phyloP scores from a whole-genome alignment of 108 stramenopile species.

The Cyclotella kingstonii region DNA sequence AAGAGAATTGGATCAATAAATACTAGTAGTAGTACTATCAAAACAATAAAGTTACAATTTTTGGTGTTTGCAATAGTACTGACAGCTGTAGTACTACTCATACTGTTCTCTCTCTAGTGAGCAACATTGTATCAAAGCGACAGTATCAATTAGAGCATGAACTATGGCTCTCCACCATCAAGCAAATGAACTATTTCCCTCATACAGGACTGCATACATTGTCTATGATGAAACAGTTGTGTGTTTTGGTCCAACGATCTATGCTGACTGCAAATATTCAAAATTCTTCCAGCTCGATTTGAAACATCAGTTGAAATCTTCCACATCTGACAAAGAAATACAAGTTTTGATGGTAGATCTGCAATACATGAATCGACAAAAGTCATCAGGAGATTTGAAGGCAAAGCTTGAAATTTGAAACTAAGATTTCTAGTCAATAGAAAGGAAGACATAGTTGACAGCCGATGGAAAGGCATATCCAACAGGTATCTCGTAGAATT shows the following conservation, averaged over 20 bases:
- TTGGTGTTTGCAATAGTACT: too few species aligned
- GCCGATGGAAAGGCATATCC: conserved; percentile 13
- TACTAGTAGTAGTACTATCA: too few species aligned
- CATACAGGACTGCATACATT: conserved; percentile 9
- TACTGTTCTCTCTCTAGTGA: too few species aligned
- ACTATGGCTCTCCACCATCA: conserved; percentile 16
- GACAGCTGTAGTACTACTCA: too few species aligned
- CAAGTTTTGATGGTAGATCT: conserved; percentile 30
- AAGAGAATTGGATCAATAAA: too few species aligned
- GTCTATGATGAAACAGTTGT: not conserved
- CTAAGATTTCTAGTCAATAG: conserved; percentile 15
- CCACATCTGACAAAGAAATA: conserved; percentile 22
- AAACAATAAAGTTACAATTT: too few species aligned
- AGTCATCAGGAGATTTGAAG: conserved; percentile 1
- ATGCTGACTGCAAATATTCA: conserved; percentile 2
- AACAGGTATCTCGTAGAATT: conserved; percentile 5
- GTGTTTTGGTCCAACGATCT: not conserved
- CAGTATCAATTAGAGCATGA: too few species aligned
- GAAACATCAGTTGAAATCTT: conserved; percentile 39
- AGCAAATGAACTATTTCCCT: conserved; percentile 10
- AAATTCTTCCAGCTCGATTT: conserved; percentile 21
- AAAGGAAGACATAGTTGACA: conserved; percentile 25
- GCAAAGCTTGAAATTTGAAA: conserved; percentile 15
- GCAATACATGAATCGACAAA: conserved; percentile 17
- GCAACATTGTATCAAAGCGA: too few species aligned